Evolutionary conservation across 169 alveolate genomes (phyloP).

Genomic region (Plasmodium ovale): DNA sequence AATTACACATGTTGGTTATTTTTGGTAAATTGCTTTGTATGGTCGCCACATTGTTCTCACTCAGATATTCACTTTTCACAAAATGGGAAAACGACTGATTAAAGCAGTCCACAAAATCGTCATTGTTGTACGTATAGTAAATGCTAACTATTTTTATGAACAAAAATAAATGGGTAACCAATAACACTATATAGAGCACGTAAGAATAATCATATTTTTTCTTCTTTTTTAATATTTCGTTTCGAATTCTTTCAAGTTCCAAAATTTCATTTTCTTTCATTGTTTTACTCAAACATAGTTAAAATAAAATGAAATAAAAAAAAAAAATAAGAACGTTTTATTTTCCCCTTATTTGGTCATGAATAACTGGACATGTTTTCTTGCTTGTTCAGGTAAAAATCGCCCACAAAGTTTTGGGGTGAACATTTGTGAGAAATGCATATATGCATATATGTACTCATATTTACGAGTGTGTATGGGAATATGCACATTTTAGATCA

Average conservation of each 20-base stretch:
- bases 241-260: slow-evolving; percentile 23
- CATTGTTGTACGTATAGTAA: slow-evolving; percentile 22
- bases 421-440: not conserved
- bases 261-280: slow-evolving; percentile 10
- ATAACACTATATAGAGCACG: slow-evolving; percentile 10
- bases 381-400: not conserved
- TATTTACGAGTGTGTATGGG: not conserved
- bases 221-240: slow-evolving; percentile 10
- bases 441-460: not conserved
- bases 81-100: slow-evolving; percentile 4
- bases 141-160: slow-evolving; percentile 21
- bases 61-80: slow-evolving; percentile 2
- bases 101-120: slow-evolving; percentile 17
- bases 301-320: not conserved
- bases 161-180: slow-evolving; percentile 34
- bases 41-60: not conserved
- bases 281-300: not conserved
- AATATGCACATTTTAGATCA: not conserved
- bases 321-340: not conserved
- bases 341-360: not conserved
- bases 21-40: slow-evolving; percentile 3
- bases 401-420: no score
- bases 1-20: slow-evolving; percentile 31
- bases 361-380: not conserved
- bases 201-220: slow-evolving; percentile 9